Percentiles rank a stretch among this genome's conserved stretches.
Conservation (phyloP, 345 rosid species). For the Clarkia xantiana region DNA sequence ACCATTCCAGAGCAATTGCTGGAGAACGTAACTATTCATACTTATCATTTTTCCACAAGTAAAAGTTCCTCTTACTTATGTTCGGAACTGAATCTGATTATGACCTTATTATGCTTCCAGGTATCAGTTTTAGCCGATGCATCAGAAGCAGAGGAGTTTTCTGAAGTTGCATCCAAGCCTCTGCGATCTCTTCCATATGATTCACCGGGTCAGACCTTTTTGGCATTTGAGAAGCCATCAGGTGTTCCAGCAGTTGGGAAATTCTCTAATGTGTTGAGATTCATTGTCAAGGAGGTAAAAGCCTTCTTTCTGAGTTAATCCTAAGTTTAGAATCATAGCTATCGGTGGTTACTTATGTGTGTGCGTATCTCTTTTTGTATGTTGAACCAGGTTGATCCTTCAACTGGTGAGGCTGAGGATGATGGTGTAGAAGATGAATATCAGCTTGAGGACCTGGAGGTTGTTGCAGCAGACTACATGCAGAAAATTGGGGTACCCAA, state of each 20-base stretch:
- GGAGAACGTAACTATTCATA: conserved; percentile 54
- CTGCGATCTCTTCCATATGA: conserved; percentile 76
- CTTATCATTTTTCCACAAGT: no score
- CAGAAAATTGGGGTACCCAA: conserved; percentile 72
- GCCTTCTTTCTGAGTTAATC: no score
- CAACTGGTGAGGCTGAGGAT: conserved; percentile 80
- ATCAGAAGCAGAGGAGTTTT: conserved; percentile 79
- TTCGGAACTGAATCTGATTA: no score
- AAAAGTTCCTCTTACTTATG: no score
- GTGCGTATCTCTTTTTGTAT: no score
- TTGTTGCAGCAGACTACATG: conserved; percentile 83
- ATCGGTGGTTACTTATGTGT: no score
- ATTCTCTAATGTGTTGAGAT: conserved; percentile 74
- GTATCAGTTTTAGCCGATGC: conserved; percentile 77
- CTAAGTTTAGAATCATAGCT: no score
- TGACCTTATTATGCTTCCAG: conserved; percentile 21
- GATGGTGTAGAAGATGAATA: conserved; percentile 98
- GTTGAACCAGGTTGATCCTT: conserved; percentile 59
- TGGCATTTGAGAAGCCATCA: conserved; percentile 77
- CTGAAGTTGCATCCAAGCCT: conserved; percentile 54
- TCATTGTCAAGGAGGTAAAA: conserved; percentile 79
- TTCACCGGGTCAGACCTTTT: conserved; percentile 81
- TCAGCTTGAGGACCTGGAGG: conserved; percentile 91
- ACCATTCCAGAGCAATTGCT: conserved; percentile 86
- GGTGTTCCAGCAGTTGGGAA: conserved; percentile 73